Evolutionary conservation across 2,329 filamentous ascomycete species (phyloP), one percentile per base, ranked within the genome.

Genomic region (Parasarocladium wereldwijsianum): DNA sequence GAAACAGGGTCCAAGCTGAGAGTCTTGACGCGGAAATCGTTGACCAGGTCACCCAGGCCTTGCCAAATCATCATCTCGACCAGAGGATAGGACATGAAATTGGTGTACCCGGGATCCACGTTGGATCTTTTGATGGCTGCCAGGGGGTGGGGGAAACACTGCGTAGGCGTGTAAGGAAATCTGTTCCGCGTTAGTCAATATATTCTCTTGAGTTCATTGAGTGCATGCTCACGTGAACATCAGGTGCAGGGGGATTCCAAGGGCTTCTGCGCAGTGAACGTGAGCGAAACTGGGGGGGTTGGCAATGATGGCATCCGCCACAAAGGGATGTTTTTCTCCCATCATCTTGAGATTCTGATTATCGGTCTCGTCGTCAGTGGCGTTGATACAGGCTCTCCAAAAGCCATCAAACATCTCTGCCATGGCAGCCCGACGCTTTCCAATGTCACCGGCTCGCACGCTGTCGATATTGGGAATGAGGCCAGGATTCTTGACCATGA

Each of bases 11-110:
- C 80, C 0, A 87, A 54, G 2, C 66, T 68, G 1, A 87, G 56
- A 0, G 72, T 81, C 32, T 74, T 70, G 5, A 71, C 62, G 26
- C 82, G 65, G 40, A 86, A 84, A 17, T 70, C 60, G 43, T 87
- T 87, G 38, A 87, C 68, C 17, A 87, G 55, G 46, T 86, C 81
- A 3, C 81, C 81, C 1, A 87, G 60, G 0, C 85, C 86, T 50
- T 93, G 84, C 85, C 85, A 93, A 2, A 84, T 79, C 66, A 87
- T 82, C 70, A 83, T 77, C 46, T 87, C 81, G 2, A 87, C 78
- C 20, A 87, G 54, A 0, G 78, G 74, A 45, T 86, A 90, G 2
- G 71, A 78, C 47, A 87, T 82, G 45, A 82, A 84, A 49, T 87
- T 90, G 9, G 76, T 72, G 44, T 82, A 81, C 13, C 70, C 71